Conservation (phyloP, 164 flowering plant species). For the Sextonia rubra region DNA sequence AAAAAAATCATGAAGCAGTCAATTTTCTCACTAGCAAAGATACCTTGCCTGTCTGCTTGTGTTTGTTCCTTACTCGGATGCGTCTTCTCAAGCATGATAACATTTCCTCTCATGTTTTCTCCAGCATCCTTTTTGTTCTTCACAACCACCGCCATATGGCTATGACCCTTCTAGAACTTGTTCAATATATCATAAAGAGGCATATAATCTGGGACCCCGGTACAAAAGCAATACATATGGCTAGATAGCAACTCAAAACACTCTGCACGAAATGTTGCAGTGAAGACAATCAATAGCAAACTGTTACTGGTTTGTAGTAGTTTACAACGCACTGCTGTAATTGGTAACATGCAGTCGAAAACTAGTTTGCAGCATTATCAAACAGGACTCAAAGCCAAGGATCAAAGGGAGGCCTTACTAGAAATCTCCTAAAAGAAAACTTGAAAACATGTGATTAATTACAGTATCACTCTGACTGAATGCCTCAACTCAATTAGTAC, state of each 20-base stretch:
- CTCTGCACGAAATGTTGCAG: not conserved
- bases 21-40: not conserved
- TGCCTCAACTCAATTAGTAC: no score
- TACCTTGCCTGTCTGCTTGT: conserved; percentile 12
- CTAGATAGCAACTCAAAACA: not conserved
- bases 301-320: not conserved
- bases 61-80: not conserved
- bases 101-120: conserved; percentile 7
- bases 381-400: no score
- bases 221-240: conserved; percentile 6
- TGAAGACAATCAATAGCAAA: not conserved
- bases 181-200: conserved; percentile 61
- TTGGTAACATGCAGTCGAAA: no score
- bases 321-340: no score
- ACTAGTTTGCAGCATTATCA: no score
- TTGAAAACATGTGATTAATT: no score
- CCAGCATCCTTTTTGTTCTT: conserved; percentile 21
- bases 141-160: conserved; percentile 68
- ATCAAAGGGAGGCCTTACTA: no score
- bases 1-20: not conserved
- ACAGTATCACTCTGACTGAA: no score
- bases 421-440: no score
- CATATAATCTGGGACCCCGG: conserved; percentile 40
- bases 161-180: conserved; percentile 55
- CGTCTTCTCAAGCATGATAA: not conserved